These are phyloP conservation scores for Anisogramma anomala DNA, from an alignment of 2,329 filamentous ascomycete genomes.

Conservation along the genomic window DNA sequence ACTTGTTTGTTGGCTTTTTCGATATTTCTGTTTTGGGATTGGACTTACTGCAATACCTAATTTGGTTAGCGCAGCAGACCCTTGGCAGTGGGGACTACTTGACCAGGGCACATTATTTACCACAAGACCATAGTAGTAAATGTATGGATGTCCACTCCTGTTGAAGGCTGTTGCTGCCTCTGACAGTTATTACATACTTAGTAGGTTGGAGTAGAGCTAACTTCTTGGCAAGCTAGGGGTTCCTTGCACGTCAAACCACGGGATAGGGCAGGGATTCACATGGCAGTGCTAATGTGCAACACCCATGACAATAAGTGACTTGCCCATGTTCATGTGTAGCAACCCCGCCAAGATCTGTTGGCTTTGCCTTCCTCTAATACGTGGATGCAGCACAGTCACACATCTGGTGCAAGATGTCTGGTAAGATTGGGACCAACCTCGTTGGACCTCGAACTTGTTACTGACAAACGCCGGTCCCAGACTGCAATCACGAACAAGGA, in stretches of 20 bases:
- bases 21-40: too few relatives aligned
- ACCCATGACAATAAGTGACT: neutral
- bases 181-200: too few relatives aligned
- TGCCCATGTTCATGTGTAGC: slow-evolving; percentile 3
- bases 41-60: too few relatives aligned
- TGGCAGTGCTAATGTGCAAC: neutral
- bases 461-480: slow-evolving; percentile 15
- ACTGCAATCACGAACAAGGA: slow-evolving; percentile 18
- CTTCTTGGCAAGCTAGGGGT: too few relatives aligned
- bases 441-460: neutral
- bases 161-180: too few relatives aligned
- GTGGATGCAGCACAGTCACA: slow-evolving; percentile 1
- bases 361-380: neutral
- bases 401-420: slow-evolving; percentile 13
- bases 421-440: slow-evolving; percentile 9
- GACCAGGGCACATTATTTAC: too few relatives aligned
- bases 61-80: too few relatives aligned
- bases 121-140: too few relatives aligned
- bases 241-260: neutral
- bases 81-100: too few relatives aligned
- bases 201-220: too few relatives aligned
- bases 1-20: too few relatives aligned
- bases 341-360: neutral
- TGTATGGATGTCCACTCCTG: too few relatives aligned
- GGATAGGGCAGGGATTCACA: neutral